Evolutionary conservation across 805 yeast species (phyloP).

Genomic region (Candida chauliodis): DNA sequence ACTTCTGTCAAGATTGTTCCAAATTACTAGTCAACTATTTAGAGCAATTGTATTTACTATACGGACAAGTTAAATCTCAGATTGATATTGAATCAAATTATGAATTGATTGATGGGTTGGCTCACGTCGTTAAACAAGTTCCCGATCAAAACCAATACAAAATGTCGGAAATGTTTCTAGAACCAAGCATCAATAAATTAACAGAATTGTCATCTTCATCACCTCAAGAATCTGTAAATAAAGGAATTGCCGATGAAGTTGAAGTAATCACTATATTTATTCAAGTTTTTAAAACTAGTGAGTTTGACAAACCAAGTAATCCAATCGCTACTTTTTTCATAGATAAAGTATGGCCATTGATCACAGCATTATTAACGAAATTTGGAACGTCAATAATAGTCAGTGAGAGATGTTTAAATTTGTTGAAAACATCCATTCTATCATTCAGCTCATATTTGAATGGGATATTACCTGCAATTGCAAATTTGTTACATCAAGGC

Average conservation of each 20-base stretch:
- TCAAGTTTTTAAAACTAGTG: conserved; percentile 49
- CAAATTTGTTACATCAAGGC: conserved; percentile 64
- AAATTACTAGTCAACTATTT: conserved; percentile 58
- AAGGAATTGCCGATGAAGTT: conserved; percentile 61
- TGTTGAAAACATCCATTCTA: conserved; percentile 62
- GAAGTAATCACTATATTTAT: conserved; percentile 65
- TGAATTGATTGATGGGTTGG: conserved; percentile 86
- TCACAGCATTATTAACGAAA: conserved; percentile 44
- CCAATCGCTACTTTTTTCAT: conserved; percentile 54
- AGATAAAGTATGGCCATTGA: conserved; percentile 57
- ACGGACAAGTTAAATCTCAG: conserved; percentile 47
- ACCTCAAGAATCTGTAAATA: conserved; percentile 26
- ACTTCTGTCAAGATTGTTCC: conserved; percentile 89
- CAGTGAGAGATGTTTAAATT: conserved; percentile 72
- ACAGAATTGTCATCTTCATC: conserved; percentile 16
- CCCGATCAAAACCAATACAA: conserved; percentile 50
- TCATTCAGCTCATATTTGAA: conserved; percentile 54
- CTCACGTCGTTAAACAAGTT: conserved; percentile 70
- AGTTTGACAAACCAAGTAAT: conserved; percentile 33
- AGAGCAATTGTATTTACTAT: conserved; percentile 73
- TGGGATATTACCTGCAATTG: conserved; percentile 61
- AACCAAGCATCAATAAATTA: conserved; percentile 56
- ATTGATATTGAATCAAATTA: conserved; percentile 67
- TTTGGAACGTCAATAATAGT: conserved; percentile 60
- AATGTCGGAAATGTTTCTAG: conserved; percentile 59